A percentile compares a stretch with the other conserved stretches of the same genome.
These are phyloP conservation scores for Malus orientalis DNA, from an alignment of 306 rosid genomes.

Conservation along the genomic window DNA sequence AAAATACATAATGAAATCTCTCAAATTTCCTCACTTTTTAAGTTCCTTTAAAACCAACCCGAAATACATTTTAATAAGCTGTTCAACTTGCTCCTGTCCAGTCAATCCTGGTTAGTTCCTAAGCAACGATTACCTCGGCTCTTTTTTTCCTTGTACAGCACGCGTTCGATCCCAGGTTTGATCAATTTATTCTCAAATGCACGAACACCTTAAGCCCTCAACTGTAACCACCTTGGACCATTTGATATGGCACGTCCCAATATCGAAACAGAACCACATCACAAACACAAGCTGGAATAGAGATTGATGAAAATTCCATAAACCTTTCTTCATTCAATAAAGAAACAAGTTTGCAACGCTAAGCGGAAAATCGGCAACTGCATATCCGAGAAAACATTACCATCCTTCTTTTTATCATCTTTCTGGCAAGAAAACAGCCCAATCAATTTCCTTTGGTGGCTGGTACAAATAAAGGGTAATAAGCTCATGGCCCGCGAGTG, in stretches of 20 bases:
- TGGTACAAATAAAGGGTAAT: background rate
- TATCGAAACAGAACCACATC: background rate
- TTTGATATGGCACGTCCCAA: background rate
- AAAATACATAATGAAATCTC: too few relatives aligned
- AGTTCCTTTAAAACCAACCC: background rate
- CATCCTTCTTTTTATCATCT: background rate
- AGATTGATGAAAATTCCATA: constrained; percentile 1
- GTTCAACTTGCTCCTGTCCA: background rate
- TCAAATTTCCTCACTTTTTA: too few relatives aligned
- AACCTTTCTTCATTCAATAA: background rate
- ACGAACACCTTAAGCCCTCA: too few relatives aligned
- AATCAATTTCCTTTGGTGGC: background rate
- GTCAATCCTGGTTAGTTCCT: background rate
- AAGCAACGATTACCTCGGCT: background rate
- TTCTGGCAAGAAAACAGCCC: background rate
- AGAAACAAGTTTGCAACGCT: background rate
- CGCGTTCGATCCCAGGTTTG: background rate
- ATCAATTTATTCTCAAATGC: too few relatives aligned
- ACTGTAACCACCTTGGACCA: background rate
- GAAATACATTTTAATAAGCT: background rate
- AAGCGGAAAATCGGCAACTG: background rate
- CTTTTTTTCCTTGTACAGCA: background rate
- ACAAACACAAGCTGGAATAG: constrained; percentile 1
- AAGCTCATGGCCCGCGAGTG: constrained; percentile 47
- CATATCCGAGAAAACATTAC: background rate